These are phyloP conservation scores for Starmera stellimalicola DNA, from an alignment of 1,139 yeast genomes.

Conservation along the genomic window DNA sequence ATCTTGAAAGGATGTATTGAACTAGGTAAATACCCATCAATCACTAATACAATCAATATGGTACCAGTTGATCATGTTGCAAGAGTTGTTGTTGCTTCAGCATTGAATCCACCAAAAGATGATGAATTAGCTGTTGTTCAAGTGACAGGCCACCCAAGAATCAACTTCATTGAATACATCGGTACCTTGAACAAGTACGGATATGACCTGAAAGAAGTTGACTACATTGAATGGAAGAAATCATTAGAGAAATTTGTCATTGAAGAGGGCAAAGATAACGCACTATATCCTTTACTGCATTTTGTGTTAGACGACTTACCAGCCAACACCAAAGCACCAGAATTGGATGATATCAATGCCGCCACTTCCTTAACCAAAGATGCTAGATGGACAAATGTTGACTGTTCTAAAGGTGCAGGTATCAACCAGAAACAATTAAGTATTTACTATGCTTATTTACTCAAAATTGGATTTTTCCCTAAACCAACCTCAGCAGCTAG, in stretches of 20 bases:
- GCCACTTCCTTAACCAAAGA: conserved; percentile 53
- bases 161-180: conserved; percentile 67
- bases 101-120: conserved; percentile 60
- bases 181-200: conserved; percentile 62
- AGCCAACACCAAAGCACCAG: conserved; percentile 88
- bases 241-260: conserved; percentile 70
- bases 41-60: conserved; percentile 83
- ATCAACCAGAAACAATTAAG: conserved; percentile 61
- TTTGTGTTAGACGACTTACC: conserved; percentile 91
- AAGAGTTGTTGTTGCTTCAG: conserved; percentile 74
- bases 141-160: conserved; percentile 95
- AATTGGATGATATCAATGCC: conserved; percentile 81
- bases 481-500: conserved; percentile 41
- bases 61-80: conserved; percentile 99
- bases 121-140: conserved; percentile 67
- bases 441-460: conserved; percentile 68
- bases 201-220: conserved; percentile 50
- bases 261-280: conserved; percentile 64
- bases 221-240: conserved; percentile 72
- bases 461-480: conserved; percentile 70
- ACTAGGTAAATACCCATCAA: conserved; percentile 77
- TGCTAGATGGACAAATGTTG: conserved; percentile 52
- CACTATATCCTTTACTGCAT: conserved; percentile 86
- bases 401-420: conserved; percentile 62
- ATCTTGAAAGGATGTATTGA: conserved; percentile 93